Conservation (phyloP, 768 basidiomycete species). For the Tulasnella sp. region DNA sequence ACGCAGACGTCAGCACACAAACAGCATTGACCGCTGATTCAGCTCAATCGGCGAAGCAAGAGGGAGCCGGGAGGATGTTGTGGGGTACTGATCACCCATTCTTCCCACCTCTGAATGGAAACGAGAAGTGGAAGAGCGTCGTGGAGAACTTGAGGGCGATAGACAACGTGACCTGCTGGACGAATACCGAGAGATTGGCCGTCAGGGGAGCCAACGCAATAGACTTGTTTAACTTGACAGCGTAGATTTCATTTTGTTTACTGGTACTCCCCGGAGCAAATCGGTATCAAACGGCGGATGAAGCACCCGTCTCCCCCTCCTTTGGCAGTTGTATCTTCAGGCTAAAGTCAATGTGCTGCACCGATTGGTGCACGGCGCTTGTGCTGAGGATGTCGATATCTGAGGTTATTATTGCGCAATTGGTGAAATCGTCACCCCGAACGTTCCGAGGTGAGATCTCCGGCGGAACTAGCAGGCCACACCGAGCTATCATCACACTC, state of each 20-base stretch:
- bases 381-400: constrained; percentile 95
- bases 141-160: constrained; percentile 83
- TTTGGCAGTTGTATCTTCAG: constrained; percentile 76
- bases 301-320: not conserved
- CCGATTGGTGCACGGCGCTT: constrained; percentile 84
- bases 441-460: constrained; percentile 1
- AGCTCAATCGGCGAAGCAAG: not conserved
- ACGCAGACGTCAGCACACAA: constrained; percentile 26
- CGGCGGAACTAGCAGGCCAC: not conserved
- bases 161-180: constrained; percentile 59
- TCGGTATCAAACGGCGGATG: not conserved
- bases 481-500: constrained; percentile 34
- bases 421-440: not conserved
- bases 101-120: constrained; percentile 67
- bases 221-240: constrained; percentile 55
- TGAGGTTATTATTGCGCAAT: constrained; percentile 37
- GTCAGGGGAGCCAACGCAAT: constrained; percentile 74
- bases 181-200: constrained; percentile 53
- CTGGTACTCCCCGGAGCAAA: not conserved
- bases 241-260: constrained; percentile 23
- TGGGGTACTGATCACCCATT: constrained; percentile 91
- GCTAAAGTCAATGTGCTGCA: constrained; percentile 93
- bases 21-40: constrained; percentile 29
- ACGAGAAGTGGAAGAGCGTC: constrained; percentile 79
- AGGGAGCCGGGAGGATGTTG: constrained; percentile 38